Evolutionary conservation across 2,329 filamentous ascomycete genomes (phyloP).

Genomic region (Passalora sequoiae): DNA sequence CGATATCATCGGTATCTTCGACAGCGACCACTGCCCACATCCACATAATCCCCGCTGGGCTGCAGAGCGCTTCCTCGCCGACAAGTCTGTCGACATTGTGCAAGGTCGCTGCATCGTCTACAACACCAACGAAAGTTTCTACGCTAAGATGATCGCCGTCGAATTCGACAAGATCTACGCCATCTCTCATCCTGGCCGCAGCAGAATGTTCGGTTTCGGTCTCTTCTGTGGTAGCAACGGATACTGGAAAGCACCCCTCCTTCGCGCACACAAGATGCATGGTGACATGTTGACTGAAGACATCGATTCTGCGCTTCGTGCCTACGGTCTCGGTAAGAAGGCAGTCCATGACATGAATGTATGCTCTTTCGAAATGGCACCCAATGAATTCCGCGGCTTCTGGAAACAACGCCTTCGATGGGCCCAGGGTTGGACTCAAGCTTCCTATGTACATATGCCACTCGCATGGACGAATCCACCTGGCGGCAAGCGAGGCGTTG

Average conservation of each 20-base stretch:
- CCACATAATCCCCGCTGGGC: conserved; percentile 48
- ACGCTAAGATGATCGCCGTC: conserved; percentile 46
- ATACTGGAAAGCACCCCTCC: conserved; percentile 44
- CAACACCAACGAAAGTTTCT: conserved; percentile 42
- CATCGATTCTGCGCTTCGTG: conserved; percentile 47
- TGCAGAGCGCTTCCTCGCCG: conserved; percentile 43
- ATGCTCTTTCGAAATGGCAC: conserved; percentile 46
- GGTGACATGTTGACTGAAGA: conserved; percentile 49
- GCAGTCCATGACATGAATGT: conserved; percentile 48
- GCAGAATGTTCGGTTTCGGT: conserved; percentile 45
- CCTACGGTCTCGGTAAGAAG: conserved; percentile 41
- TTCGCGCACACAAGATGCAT: conserved; percentile 47
- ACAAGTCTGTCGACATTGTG: conserved; percentile 44
- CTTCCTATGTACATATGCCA: conserved; percentile 41
- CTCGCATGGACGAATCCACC: conserved; percentile 41
- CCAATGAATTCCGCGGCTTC: conserved; percentile 41
- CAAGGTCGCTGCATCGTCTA: conserved; percentile 48
- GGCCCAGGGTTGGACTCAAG: conserved; percentile 49
- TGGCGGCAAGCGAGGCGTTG: conserved; percentile 35
- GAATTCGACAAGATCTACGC: conserved; percentile 52
- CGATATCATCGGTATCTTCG: conserved; percentile 46
- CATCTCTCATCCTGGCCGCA: conserved; percentile 46
- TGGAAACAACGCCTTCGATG: conserved; percentile 50
- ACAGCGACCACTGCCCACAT: conserved; percentile 49
- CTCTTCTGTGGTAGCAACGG: conserved; percentile 49